phyloP scores from a whole-genome alignment of 495 filamentous ascomycete species.

The Aspergillus ostianus region DNA sequence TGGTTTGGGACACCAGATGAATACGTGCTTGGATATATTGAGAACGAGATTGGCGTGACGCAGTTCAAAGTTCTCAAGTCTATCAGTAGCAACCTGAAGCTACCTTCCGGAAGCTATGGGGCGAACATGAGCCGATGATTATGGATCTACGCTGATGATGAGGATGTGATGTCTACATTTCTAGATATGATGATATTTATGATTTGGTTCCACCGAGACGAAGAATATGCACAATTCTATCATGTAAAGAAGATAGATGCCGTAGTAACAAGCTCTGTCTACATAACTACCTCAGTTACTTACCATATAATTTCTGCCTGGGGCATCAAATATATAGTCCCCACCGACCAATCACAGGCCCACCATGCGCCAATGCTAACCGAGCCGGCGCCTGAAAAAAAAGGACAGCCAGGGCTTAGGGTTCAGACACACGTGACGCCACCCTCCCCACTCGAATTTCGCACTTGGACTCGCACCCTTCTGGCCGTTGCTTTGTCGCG shows the following conservation, averaged over 20 bases:
- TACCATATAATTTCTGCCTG: background rate
- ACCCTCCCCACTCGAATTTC: constrained; percentile 52
- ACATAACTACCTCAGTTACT: background rate
- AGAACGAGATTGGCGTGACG: constrained; percentile 20
- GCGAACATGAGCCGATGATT: constrained; percentile 21
- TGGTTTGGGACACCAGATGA: constrained; percentile 46
- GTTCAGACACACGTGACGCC: constrained; percentile 26
- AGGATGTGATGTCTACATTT: background rate
- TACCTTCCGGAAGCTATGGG: constrained; percentile 18
- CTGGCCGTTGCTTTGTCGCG: constrained; percentile 24
- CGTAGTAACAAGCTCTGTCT: no score
- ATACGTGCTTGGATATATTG: constrained; percentile 39
- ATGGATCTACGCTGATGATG: background rate
- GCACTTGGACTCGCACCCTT: constrained; percentile 37
- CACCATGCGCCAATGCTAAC: constrained; percentile 15
- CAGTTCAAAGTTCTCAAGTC: constrained; percentile 34
- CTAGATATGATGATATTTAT: background rate
- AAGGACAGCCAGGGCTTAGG: constrained; percentile 43
- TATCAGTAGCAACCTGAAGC: constrained; percentile 24
- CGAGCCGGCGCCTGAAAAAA: constrained; percentile 18
- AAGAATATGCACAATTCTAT: background rate
- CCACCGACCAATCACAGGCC: constrained; percentile 13
- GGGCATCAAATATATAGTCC: background rate
- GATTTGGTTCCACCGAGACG: no score
- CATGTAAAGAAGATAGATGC: background rate